Evolutionary conservation across 2,329 filamentous ascomycete species (phyloP).

Genomic region (Arachnomyces sp.): DNA sequence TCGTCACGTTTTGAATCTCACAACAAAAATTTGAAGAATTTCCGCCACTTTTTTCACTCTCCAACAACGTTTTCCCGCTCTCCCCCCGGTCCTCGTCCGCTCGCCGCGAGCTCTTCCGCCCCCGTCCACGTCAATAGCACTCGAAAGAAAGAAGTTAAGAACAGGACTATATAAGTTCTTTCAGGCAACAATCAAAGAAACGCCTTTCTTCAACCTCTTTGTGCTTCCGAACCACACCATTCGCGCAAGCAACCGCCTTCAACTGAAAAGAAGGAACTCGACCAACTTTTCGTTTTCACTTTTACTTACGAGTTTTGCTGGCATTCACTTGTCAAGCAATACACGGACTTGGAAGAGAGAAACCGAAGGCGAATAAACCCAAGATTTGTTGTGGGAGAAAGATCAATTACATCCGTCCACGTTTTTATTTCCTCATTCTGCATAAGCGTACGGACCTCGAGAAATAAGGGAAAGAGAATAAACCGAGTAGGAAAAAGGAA

Average conservation of each 20-base stretch:
- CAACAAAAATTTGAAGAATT: no score
- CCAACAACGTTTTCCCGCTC: no score
- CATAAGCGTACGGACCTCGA: conserved; percentile 1
- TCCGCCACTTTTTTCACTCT: no score
- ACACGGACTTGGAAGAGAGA: no score
- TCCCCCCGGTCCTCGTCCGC: no score
- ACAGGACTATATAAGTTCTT: conserved; percentile 10
- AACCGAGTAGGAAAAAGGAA: conserved; percentile 3
- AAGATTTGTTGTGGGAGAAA: conserved; percentile 2
- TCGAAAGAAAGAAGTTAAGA: background rate
- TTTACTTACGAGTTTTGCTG: conserved; percentile 25
- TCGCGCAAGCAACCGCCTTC: conserved; percentile 10
- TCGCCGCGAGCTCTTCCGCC: no score
- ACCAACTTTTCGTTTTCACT: no score
- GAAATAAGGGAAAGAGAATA: conserved; percentile 1
- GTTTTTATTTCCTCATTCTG: no score
- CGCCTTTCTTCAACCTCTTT: background rate
- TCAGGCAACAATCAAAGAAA: conserved; percentile 7
- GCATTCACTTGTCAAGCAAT: conserved; percentile 47
- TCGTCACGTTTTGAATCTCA: no score
- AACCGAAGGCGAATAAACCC: conserved; percentile 24
- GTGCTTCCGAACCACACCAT: background rate
- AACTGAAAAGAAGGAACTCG: no score
- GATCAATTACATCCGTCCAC: no score
- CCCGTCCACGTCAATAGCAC: no score